These are phyloP conservation scores for Thermomucor indicae-seudaticae DNA, from an alignment of 371 early-diverging fungal genomes.

Conservation along the genomic window DNA sequence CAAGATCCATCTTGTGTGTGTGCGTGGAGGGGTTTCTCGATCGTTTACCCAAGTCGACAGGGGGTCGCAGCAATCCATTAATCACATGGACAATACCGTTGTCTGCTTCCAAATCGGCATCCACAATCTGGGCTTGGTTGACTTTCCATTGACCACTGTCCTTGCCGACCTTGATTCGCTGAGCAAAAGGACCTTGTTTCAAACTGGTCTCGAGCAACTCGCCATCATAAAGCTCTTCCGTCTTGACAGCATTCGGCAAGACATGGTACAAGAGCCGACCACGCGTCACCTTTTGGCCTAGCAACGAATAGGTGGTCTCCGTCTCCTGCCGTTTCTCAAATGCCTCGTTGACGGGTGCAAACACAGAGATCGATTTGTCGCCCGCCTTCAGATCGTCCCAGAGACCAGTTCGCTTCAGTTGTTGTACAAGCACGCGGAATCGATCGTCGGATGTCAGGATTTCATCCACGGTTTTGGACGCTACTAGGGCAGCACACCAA, in stretches of 20 bases:
- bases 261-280: conserved; percentile 43
- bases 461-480: conserved; percentile 1
- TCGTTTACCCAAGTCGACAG: conserved; percentile 29
- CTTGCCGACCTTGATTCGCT: conserved; percentile 31
- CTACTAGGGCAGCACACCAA: too few relatives aligned
- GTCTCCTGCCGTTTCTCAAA: conserved; percentile 24
- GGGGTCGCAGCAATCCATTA: conserved; percentile 26
- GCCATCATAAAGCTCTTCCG: conserved; percentile 29
- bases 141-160: conserved; percentile 13
- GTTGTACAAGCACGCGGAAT: conserved; percentile 20
- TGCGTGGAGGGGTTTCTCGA: neutral
- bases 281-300: conserved; percentile 26
- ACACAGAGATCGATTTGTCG: conserved; percentile 38
- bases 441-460: conserved; percentile 19
- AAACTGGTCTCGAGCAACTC: conserved; percentile 43
- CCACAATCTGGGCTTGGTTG: conserved; percentile 26
- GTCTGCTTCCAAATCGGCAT: conserved; percentile 22
- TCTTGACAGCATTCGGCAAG: conserved; percentile 17
- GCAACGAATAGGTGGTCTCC: conserved; percentile 19
- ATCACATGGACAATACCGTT: conserved; percentile 40
- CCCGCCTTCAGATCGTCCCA: conserved; percentile 17
- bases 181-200: conserved; percentile 26
- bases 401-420: conserved; percentile 18
- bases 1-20: neutral
- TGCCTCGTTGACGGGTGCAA: conserved; percentile 55